phyloP scores from a whole-genome alignment of 441 rosid species.

The Pelargonium cotyledonis region DNA sequence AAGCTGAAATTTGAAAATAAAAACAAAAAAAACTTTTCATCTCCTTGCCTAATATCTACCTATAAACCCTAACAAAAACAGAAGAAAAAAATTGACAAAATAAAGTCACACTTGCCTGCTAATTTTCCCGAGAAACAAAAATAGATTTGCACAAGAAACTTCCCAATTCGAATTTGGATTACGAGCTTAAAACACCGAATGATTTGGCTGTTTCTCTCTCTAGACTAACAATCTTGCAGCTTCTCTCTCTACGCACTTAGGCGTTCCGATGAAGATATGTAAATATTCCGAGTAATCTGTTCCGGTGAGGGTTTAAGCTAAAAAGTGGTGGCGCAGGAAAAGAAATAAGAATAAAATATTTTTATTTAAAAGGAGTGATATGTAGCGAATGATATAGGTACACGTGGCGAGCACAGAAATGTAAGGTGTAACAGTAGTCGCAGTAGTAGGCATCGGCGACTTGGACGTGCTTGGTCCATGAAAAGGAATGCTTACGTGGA shows the following conservation, averaged over 20 bases:
- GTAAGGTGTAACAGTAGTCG: conserved; percentile 1
- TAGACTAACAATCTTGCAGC: background rate
- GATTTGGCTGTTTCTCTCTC: background rate
- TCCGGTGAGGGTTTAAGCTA: background rate
- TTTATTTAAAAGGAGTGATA: background rate
- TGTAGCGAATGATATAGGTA: background rate
- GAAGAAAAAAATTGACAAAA: background rate
- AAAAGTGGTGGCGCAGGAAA: background rate
- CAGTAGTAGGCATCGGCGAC: conserved; percentile 7
- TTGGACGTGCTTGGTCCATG: conserved; percentile 5
- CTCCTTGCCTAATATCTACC: too few species aligned
- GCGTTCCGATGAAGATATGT: background rate
- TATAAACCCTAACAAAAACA: background rate
- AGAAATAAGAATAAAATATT: background rate
- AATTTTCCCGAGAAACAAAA: too few species aligned
- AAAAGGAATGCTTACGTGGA: background rate
- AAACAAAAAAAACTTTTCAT: background rate
- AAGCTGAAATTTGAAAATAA: background rate
- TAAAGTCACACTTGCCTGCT: too few species aligned
- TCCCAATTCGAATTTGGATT: too few species aligned
- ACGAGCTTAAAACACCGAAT: background rate
- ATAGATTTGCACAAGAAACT: too few species aligned
- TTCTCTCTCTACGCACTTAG: conserved; percentile 7
- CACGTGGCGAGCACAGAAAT: conserved; percentile 6
- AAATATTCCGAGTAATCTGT: conserved; percentile 3